Conservation (phyloP, 2,329 filamentous ascomycete species). For the Talaromyces sp. region DNA sequence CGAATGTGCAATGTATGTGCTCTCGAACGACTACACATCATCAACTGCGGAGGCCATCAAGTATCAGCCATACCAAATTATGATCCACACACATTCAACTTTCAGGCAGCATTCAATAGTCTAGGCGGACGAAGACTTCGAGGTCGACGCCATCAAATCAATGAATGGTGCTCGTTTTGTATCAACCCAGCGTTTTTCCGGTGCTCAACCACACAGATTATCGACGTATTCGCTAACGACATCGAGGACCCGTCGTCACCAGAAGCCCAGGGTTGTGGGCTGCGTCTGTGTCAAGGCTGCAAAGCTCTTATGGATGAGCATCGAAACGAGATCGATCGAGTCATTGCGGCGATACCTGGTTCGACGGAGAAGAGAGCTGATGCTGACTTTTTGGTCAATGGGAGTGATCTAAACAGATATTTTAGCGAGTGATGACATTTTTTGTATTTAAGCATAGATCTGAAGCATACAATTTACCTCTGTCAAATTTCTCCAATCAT, state of each 20-base stretch:
- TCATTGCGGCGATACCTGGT: slow-evolving; percentile 23
- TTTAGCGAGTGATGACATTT: slow-evolving; percentile 16
- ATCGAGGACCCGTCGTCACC: slow-evolving; percentile 16
- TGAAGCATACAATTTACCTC: not conserved
- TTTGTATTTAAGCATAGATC: not conserved
- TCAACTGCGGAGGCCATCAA: slow-evolving; percentile 35
- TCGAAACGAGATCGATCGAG: slow-evolving; percentile 25
- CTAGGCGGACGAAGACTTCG: slow-evolving; percentile 19
- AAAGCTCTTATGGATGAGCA: slow-evolving; percentile 22
- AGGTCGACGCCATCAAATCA: slow-evolving; percentile 21
- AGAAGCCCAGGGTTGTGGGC: slow-evolving; percentile 29
- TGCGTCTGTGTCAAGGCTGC: slow-evolving; percentile 33
- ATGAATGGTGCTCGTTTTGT: slow-evolving; percentile 45
- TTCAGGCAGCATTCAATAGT: slow-evolving; percentile 29
- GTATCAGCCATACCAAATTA: slow-evolving; percentile 29
- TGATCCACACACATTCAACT: slow-evolving; percentile 24
- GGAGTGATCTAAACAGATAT: slow-evolving; percentile 24
- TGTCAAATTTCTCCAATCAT: not conserved
- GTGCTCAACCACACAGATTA: slow-evolving; percentile 29
- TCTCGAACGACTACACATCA: slow-evolving; percentile 33
- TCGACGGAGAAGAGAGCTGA: slow-evolving; percentile 26
- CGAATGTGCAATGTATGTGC: slow-evolving; percentile 43
- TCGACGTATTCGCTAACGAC: slow-evolving; percentile 21
- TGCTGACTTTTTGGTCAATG: slow-evolving; percentile 28
- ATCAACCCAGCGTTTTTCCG: slow-evolving; percentile 38